Evolutionary conservation across 2,329 filamentous ascomycete genomes (phyloP).

Genomic region (Purpureocillium lavendulum): DNA sequence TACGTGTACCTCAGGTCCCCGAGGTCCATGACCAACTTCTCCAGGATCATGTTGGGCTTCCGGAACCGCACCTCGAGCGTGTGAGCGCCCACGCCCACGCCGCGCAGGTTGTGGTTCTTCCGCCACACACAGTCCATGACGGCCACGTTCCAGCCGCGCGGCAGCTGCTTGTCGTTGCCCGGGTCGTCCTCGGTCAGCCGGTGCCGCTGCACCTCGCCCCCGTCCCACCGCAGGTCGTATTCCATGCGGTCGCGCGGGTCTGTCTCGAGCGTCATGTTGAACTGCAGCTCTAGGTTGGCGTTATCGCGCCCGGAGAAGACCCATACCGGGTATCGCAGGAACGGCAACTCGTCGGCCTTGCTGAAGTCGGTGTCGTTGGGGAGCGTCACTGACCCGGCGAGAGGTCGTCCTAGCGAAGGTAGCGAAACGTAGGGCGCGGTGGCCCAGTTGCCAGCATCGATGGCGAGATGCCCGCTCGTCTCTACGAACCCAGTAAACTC

Average conservation of each 20-base stretch:
- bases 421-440: slow-evolving; percentile 17
- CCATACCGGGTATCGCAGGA: slow-evolving; percentile 21
- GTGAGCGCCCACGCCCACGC: slow-evolving; percentile 16
- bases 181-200: slow-evolving; percentile 20
- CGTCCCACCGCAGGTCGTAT: slow-evolving; percentile 40
- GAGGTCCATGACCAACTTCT: slow-evolving; percentile 26
- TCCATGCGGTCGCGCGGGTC: slow-evolving; percentile 39
- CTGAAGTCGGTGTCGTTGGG: slow-evolving; percentile 9
- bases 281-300: slow-evolving; percentile 22
- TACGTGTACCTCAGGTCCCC: slow-evolving; percentile 23
- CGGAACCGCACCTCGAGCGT: slow-evolving; percentile 18
- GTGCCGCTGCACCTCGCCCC: slow-evolving; percentile 21
- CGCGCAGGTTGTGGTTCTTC: slow-evolving; percentile 23
- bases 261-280: slow-evolving; percentile 37
- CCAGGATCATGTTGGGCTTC: slow-evolving; percentile 25
- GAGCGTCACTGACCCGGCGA: slow-evolving; percentile 12
- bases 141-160: slow-evolving; percentile 37
- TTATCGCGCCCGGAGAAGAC: slow-evolving; percentile 15
- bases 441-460: slow-evolving; percentile 20
- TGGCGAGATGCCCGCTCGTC: slow-evolving; percentile 22
- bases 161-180: slow-evolving; percentile 24
- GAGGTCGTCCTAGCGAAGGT: slow-evolving; percentile 19
- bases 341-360: slow-evolving; percentile 9
- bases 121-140: slow-evolving; percentile 43
- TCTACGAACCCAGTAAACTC: slow-evolving; percentile 27